Evolutionary conservation across 2,329 filamentous ascomycete genomes (phyloP).

Genomic region (Parastagonospora avenae): DNA sequence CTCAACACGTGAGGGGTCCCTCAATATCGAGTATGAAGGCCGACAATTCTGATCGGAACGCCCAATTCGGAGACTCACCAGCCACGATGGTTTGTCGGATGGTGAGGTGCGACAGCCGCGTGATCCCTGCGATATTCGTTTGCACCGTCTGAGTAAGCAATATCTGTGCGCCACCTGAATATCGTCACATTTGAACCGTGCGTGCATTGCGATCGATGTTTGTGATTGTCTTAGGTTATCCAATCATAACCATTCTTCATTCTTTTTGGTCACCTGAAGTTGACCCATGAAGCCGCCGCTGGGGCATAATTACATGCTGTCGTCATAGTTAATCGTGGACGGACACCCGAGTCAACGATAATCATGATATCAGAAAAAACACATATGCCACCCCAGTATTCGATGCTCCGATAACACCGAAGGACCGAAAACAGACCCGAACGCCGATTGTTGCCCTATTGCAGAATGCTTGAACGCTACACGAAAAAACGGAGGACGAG

Average conservation of each 20-base stretch:
- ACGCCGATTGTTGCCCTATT: conserved; percentile 20
- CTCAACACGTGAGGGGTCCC: conserved; percentile 14
- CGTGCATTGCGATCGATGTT: too few species aligned
- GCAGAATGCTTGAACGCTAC: conserved; percentile 32
- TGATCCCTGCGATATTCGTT: conserved; percentile 5
- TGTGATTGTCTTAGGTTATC: neutral
- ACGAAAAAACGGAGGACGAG: conserved; percentile 28
- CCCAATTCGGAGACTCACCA: conserved; percentile 14
- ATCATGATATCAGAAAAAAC: conserved; percentile 14
- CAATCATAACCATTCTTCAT: neutral
- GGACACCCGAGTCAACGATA: conserved; percentile 3
- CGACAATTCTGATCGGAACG: conserved; percentile 22
- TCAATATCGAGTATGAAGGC: conserved; percentile 21
- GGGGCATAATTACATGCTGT: conserved; percentile 1
- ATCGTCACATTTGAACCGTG: neutral
- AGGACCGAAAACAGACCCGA: conserved; percentile 12
- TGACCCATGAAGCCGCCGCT: neutral
- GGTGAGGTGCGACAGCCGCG: neutral
- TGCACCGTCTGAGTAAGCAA: conserved; percentile 8
- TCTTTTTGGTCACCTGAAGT: neutral
- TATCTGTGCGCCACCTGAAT: neutral
- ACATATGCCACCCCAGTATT: conserved; percentile 8
- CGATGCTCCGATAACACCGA: conserved; percentile 4
- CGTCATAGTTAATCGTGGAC: conserved; percentile 35
- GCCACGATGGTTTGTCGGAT: neutral